Base-by-base conservation (phyloP, 192 early-diverging fungal genomes). In the Coemansia sp. region DNA sequence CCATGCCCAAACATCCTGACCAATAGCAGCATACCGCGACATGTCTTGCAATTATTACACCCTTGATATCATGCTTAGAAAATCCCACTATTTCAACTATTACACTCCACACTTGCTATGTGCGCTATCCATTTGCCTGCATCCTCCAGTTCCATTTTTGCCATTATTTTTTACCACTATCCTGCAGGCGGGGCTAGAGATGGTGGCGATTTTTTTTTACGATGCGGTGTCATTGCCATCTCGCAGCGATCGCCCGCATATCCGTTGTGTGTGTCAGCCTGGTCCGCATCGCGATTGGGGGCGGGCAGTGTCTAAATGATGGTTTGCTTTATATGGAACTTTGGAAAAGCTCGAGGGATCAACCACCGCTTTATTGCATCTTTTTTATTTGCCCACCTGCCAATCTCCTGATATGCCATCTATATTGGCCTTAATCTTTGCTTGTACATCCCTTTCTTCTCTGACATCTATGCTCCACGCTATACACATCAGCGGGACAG, bases 161-260 rank as follows among this genome's bases (percentile, higher is more conserved):
- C 24, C 27, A 57, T 31, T 31, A 3, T 10, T 15, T 16, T 31
- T 16, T 29, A 11, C 13, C 54, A 57, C 54, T 13, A 4, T 20
- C 49, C 49, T 20, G 49, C 49, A 22, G 20, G n/a, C 18, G n/a
- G 49, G n/a, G 49, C n/a, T 9, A 2, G 8, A 51, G 12, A 13
- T 7, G 27, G 54, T 57, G 54, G 12, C 13, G 27, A 31, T 57
- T 57, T 29, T 29, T 27, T 31, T 57, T 38, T 38, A 38, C 10
- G 54, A 61, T 61, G 59, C 59, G 59, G 33, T 20, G 59, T 61
- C 59, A 61, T 36, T 61, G 59, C n/a, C 36, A 20, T 33, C 34
- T 61, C 29, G 59, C 36, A 38, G 59, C 31, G 59, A 61, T 61
- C 36, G 59, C 34, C 59, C 33, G 33, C 36, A 34, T 61, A 36